Evolutionary conservation across 768 basidiomycete species (phyloP), one percentile per base, ranked within the genome.

Genomic region (Multifurca ochricompacta): DNA sequence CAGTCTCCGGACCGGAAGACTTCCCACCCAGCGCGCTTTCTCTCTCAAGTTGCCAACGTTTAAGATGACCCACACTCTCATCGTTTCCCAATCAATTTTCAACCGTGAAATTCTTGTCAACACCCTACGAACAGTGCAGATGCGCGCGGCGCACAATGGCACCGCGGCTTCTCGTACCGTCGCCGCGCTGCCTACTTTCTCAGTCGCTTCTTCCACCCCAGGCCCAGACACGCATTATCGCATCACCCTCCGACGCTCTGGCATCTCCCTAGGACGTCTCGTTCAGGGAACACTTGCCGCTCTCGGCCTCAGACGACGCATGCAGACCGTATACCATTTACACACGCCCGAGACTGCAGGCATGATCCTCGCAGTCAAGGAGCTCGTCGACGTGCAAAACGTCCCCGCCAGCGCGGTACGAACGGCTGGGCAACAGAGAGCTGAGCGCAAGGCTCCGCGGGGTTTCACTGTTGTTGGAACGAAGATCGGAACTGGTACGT

Each of bases 241-340:
- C 73, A 85, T 97, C 63, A 95, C 92, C 18, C 82, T 94, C 27
- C 79, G 79, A 9, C 87, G 93, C 51, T 94, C 92, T 5, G 85
- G 82, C 45, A 93, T 94, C 58, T 85, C 90, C 1, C 79, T 95
- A 8, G 84, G 86, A 3, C 73, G 80, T 53, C 77, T 76, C 62
- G 79, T 82, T 53, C 77, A 84, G 64, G 82, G 76, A 43, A 94
- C 92, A 0, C 75, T 94, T 41, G 75, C 77, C n/a, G 78, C 90
- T 0, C 80, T 97, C 2, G 93, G 93, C 1, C 74, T 97, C 47
- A 83, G 88, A 67, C 73, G 85, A 53, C 80, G 91, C 35, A 79
- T 86, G 72, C 86, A 91, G 67, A 91, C 85, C 0, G 91, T 94
- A 30, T 91, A 88, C 65, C 85, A 88, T 62, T 74, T 76, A 3